A percentile compares a stretch with the other conserved stretches of the same genome.
These are phyloP conservation scores for Vigna unguiculata DNA, from an alignment of 306 rosid genomes.

Conservation along the genomic window DNA sequence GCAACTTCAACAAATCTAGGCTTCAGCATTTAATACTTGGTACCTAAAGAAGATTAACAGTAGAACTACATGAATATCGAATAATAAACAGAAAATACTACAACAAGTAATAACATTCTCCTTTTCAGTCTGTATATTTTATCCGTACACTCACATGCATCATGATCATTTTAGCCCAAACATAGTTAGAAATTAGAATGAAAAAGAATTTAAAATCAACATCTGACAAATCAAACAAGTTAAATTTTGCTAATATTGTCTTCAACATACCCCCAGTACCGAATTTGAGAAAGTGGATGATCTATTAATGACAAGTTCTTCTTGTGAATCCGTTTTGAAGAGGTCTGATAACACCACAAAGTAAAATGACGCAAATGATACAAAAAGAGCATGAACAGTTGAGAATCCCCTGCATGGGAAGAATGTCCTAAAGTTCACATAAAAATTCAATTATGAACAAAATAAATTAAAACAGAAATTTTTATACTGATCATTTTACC, in stretches of 20 bases:
- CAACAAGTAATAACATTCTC: background rate
- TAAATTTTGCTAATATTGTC: slow-evolving; percentile 37
- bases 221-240: slow-evolving; percentile 28
- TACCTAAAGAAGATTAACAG: slow-evolving; percentile 22
- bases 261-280: slow-evolving; percentile 72
- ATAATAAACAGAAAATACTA: slow-evolving; percentile 18
- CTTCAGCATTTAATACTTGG: background rate
- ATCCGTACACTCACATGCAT: slow-evolving; percentile 16
- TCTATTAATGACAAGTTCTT: slow-evolving; percentile 61
- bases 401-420: slow-evolving; percentile 81
- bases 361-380: slow-evolving; percentile 70
- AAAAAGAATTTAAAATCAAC: slow-evolving; percentile 19
- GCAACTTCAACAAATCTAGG: slow-evolving; percentile 4
- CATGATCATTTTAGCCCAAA: background rate
- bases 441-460: slow-evolving; percentile 37
- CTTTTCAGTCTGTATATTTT: slow-evolving; percentile 18
- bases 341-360: slow-evolving; percentile 68
- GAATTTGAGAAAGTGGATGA: slow-evolving; percentile 78
- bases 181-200: slow-evolving; percentile 1
- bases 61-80: background rate
- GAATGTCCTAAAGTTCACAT: slow-evolving; percentile 24
- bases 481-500: slow-evolving; percentile 61
- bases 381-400: slow-evolving; percentile 84
- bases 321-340: slow-evolving; percentile 58
- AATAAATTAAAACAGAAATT: slow-evolving; percentile 32